These are phyloP conservation scores for Russula lepida DNA, from an alignment of 768 basidiomycete species.

Conservation along the genomic window DNA sequence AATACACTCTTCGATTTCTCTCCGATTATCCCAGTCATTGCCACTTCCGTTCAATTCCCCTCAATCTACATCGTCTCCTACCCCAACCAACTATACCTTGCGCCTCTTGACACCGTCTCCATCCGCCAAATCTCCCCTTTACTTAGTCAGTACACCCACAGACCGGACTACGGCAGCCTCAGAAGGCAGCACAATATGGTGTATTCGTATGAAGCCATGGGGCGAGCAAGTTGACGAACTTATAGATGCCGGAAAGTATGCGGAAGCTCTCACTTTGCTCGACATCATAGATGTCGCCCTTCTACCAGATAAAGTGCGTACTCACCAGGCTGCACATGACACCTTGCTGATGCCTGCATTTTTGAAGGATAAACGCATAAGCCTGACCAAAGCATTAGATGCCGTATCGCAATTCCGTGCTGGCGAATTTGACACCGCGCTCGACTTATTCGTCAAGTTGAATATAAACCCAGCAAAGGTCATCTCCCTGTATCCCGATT, in stretches of 20 bases:
- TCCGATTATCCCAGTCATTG: conserved; percentile 51
- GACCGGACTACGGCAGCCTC: conserved; percentile 56
- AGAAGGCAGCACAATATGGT: conserved; percentile 78
- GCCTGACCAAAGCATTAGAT: conserved; percentile 59
- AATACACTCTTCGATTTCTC: conserved; percentile 62
- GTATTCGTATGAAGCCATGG: conserved; percentile 63
- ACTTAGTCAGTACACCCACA: conserved; percentile 61
- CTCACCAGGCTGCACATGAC: background rate
- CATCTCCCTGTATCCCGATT: conserved; percentile 77
- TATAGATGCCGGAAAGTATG: conserved; percentile 55
- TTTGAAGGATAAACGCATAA: conserved; percentile 44
- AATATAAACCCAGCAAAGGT: conserved; percentile 93
- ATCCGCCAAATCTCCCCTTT: conserved; percentile 45
- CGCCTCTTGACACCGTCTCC: conserved; percentile 58
- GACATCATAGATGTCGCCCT: conserved; percentile 53
- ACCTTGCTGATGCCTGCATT: background rate
- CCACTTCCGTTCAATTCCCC: conserved; percentile 49
- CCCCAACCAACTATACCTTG: conserved; percentile 39
- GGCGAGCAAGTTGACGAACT: conserved; percentile 80
- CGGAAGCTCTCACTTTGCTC: conserved; percentile 72
- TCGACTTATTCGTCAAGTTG: conserved; percentile 80
- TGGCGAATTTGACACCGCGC: conserved; percentile 64
- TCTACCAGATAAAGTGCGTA: conserved; percentile 54
- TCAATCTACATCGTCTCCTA: conserved; percentile 24
- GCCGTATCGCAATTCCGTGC: conserved; percentile 71